These are phyloP conservation scores for Gyrodon lividus DNA, from an alignment of 768 basidiomycete genomes.

Conservation along the genomic window DNA sequence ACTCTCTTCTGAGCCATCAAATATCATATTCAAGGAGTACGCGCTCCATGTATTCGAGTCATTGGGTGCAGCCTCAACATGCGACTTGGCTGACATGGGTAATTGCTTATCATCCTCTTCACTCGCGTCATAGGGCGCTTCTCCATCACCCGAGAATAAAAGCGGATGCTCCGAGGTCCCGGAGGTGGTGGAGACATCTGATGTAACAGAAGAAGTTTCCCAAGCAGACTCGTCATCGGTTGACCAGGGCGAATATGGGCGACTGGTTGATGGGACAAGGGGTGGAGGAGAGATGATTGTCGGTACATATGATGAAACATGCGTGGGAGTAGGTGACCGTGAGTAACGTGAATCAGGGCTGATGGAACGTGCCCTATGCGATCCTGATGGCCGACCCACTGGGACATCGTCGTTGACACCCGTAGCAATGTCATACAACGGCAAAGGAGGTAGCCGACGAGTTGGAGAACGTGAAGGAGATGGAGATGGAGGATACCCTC, in stretches of 20 bases:
- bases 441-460: constrained; percentile 33
- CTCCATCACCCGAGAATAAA: constrained; percentile 23
- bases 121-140: constrained; percentile 16
- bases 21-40: constrained; percentile 39
- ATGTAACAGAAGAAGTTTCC: constrained; percentile 68
- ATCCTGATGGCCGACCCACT: constrained; percentile 2
- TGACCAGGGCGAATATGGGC: constrained; percentile 58
- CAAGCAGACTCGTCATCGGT: constrained; percentile 78
- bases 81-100: constrained; percentile 10
- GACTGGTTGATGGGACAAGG: constrained; percentile 14
- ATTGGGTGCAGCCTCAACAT: constrained; percentile 13
- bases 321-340: constrained; percentile 40
- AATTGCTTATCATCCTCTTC: constrained; percentile 14
- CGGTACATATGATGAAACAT: constrained; percentile 29
- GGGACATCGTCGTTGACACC: constrained; percentile 1
- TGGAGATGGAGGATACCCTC: constrained; percentile 54
- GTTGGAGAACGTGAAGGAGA: constrained; percentile 46
- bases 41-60: constrained; percentile 25
- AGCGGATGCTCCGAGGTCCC: constrained; percentile 33
- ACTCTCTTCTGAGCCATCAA: constrained; percentile 52
- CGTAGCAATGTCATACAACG: constrained; percentile 21
- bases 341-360: constrained; percentile 22
- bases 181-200: constrained; percentile 60
- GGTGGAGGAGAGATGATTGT: constrained; percentile 13
- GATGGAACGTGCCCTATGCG: constrained; percentile 1